Conservation (phyloP, 768 basidiomycete species). For the Cubamyces lactineus region DNA sequence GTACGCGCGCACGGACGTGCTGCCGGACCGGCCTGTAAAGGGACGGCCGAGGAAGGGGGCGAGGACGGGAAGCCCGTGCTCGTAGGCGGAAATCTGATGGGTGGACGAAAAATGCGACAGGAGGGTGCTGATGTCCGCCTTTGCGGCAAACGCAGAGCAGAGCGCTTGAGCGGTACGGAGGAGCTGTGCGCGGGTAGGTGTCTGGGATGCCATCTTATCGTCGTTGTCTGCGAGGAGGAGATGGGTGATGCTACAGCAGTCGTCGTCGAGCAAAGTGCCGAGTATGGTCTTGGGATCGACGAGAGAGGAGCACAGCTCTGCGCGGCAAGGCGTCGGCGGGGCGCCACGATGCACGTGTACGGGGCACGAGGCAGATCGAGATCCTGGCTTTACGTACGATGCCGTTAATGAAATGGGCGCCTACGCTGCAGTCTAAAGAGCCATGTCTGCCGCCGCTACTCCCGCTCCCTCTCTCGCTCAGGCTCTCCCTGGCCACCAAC, state of each 20-base stretch:
- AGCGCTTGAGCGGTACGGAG: conserved; percentile 49
- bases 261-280: neutral
- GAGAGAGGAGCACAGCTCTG: neutral
- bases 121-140: conserved; percentile 46
- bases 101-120: conserved; percentile 55
- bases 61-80: conserved; percentile 56
- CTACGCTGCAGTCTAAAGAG: conserved; percentile 6
- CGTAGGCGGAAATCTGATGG: conserved; percentile 47
- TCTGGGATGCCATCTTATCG: neutral
- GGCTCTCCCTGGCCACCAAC: neutral
- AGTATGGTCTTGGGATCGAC: conserved; percentile 5
- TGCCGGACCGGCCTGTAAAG: conserved; percentile 48
- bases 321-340: neutral
- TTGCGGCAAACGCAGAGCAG: conserved; percentile 54
- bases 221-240: neutral
- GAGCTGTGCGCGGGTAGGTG: conserved; percentile 39
- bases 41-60: conserved; percentile 63
- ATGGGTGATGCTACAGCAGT: no score
- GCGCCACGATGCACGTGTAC: conserved; percentile 7
- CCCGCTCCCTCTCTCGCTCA: conserved; percentile 4
- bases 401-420: conserved; percentile 19
- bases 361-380: conserved; percentile 21
- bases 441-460: conserved; percentile 7
- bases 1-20: conserved; percentile 46
- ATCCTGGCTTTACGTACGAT: conserved; percentile 18